Conservation (phyloP, 331 rosid genomes). For the Pyracantha coccinea region DNA sequence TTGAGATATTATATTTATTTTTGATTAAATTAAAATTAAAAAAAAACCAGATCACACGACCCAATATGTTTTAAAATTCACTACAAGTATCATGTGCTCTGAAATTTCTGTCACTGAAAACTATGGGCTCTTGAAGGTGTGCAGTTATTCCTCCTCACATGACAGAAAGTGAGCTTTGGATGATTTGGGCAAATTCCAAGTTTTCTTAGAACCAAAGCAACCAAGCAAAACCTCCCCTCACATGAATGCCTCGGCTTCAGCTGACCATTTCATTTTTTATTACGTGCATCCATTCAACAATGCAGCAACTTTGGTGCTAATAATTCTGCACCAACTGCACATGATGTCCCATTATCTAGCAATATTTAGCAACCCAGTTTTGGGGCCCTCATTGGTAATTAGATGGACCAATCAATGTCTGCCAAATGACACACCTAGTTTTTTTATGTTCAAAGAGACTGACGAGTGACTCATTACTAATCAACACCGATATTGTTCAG, state of each 20-base stretch:
- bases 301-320: background rate
- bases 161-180: constrained; percentile 14
- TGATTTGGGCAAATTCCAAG: background rate
- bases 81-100: constrained; percentile 34
- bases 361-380: background rate
- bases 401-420: background rate
- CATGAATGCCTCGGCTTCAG: constrained; percentile 25
- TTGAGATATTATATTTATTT: background rate
- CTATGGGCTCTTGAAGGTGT: constrained; percentile 17
- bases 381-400: background rate
- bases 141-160: constrained; percentile 52
- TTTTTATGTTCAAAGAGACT: background rate
- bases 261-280: background rate
- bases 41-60: constrained; percentile 19
- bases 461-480: no score
- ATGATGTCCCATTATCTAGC: background rate
- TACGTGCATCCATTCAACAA: background rate
- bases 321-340: constrained; percentile 2
- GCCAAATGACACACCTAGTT: background rate
- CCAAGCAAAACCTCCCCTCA: constrained; percentile 22
- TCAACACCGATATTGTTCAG: no score
- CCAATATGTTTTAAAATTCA: constrained; percentile 13
- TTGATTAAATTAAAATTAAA: background rate
- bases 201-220: constrained; percentile 18
- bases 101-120: constrained; percentile 41